Evolutionary conservation across 2,329 filamentous ascomycete species (phyloP).

Genomic region (Colletotrichum kahawae): DNA sequence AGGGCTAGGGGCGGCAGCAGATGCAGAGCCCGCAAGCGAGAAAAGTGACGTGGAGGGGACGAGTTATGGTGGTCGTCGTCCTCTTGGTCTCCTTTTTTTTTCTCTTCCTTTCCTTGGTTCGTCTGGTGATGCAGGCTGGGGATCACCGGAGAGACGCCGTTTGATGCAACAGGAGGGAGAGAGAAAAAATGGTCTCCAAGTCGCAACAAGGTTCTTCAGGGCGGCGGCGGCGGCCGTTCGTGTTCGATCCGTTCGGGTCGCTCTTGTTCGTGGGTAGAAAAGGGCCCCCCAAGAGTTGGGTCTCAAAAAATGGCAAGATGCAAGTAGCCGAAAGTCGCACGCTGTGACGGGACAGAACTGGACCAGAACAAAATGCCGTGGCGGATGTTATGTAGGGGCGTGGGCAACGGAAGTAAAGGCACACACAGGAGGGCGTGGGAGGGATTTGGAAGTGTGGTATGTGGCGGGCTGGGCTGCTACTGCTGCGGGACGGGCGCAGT

Average conservation of each 20-base stretch:
- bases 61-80: background rate
- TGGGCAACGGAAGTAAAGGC: background rate
- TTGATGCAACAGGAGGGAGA: background rate
- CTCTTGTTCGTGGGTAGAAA: conserved; percentile 5
- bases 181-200: background rate
- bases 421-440: background rate
- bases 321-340: conserved; percentile 14
- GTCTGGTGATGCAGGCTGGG: background rate
- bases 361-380: conserved; percentile 6
- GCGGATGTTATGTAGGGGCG: conserved; percentile 20
- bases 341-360: background rate
- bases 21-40: conserved; percentile 13
- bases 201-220: background rate
- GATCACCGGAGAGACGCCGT: background rate
- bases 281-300: conserved; percentile 6
- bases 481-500: conserved; percentile 16
- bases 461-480: background rate
- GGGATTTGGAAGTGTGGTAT: conserved; percentile 11
- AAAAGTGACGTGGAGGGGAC: background rate
- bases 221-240: conserved; percentile 1
- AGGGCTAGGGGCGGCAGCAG: conserved; percentile 8
- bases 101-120: background rate
- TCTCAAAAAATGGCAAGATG: conserved; percentile 9
- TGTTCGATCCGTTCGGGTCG: conserved; percentile 9
- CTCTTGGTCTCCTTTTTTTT: background rate